phyloP scores from a whole-genome alignment of 192 early-diverging fungal genomes.

The Coemansia sp. region DNA sequence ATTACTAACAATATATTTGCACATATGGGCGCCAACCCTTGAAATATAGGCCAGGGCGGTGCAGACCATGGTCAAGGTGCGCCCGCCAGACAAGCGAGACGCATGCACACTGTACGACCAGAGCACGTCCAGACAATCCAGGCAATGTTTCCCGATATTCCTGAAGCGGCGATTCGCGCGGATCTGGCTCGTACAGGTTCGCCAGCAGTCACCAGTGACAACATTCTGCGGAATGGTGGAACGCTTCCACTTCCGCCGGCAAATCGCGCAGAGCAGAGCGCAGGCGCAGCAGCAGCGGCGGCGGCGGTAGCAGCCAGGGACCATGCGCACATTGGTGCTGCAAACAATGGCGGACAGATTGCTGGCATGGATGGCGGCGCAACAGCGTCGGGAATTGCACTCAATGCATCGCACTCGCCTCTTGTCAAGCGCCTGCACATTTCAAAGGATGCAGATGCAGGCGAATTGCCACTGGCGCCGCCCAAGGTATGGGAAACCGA shows the following conservation, averaged over 20 bases:
- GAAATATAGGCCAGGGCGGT: conserved; percentile 38
- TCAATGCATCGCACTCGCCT: conserved; percentile 45
- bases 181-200: conserved; percentile 83
- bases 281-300: not conserved
- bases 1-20: not conserved
- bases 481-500: conserved; percentile 52
- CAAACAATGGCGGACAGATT: conserved; percentile 4
- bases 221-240: conserved; percentile 68
- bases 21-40: not conserved
- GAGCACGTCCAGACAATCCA: conserved; percentile 69
- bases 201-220: conserved; percentile 79
- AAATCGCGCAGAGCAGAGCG: conserved; percentile 21
- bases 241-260: conserved; percentile 42
- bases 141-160: conserved; percentile 83
- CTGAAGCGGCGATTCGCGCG: conserved; percentile 69
- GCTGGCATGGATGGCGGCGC: conserved; percentile 3
- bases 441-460: conserved; percentile 20
- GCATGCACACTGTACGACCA: conserved; percentile 36
- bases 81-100: conserved; percentile 24
- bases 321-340: not conserved
- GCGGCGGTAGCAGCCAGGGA: not conserved
- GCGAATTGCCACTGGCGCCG: conserved; percentile 26
- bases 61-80: conserved; percentile 23
- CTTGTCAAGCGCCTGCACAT: conserved; percentile 40
- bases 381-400: conserved; percentile 25